Evolutionary conservation across 768 basidiomycete species (phyloP).

Genomic region (Pisolithus tinctorius): DNA sequence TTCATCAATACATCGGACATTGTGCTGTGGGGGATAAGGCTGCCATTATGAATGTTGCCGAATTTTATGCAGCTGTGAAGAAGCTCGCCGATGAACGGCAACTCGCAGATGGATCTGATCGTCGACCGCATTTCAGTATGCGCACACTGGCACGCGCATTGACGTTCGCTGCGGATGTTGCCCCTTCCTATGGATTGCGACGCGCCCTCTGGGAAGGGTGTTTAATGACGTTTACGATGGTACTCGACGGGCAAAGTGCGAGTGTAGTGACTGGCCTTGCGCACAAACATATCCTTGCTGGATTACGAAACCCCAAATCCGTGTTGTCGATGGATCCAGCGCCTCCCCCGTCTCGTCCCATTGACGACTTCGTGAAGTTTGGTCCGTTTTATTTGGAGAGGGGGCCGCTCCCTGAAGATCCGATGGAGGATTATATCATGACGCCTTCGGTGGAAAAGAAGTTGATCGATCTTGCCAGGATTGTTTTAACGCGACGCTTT

Average conservation of each 20-base stretch:
- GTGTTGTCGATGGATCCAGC: constrained; percentile 65
- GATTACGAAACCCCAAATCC: constrained; percentile 75
- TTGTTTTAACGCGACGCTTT: constrained; percentile 81
- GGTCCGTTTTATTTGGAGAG: constrained; percentile 88
- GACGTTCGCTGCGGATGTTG: constrained; percentile 82
- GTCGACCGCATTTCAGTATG: constrained; percentile 94
- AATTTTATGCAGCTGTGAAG: constrained; percentile 84
- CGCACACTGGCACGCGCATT: constrained; percentile 88
- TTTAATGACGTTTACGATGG: constrained; percentile 97
- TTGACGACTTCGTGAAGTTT: constrained; percentile 67
- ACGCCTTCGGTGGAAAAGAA: constrained; percentile 94
- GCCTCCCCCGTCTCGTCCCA: constrained; percentile 37
- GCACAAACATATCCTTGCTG: constrained; percentile 69
- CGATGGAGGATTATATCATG: constrained; percentile 80
- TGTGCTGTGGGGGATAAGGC: constrained; percentile 79
- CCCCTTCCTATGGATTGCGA: constrained; percentile 68
- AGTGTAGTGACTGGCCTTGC: constrained; percentile 60
- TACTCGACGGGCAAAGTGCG: constrained; percentile 69
- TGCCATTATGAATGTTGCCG: constrained; percentile 84
- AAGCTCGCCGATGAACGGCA: constrained; percentile 61
- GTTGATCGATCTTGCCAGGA: constrained; percentile 89
- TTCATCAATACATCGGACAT: constrained; percentile 83
- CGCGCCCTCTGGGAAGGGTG: constrained; percentile 94
- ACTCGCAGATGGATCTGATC: constrained; percentile 91
- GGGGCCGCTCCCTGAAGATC: constrained; percentile 60